Evolutionary conservation across 306 rosid species (phyloP).

Genomic region (Vachellia pachyceras): DNA sequence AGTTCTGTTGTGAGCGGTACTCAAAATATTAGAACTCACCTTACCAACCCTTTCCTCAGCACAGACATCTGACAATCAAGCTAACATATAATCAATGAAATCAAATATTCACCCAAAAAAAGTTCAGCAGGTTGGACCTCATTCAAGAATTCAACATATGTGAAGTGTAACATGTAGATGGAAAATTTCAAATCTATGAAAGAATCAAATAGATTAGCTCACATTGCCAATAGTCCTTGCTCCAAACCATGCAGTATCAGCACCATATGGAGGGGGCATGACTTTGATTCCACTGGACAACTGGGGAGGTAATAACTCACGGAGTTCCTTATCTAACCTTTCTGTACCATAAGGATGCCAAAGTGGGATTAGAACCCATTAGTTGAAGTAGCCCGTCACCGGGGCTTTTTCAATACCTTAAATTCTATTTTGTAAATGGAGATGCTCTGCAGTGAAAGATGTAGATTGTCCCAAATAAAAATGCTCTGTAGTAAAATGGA

Average conservation of each 20-base stretch:
- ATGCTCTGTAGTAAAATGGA: not conserved
- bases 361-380: constrained; percentile 20
- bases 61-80: constrained; percentile 3
- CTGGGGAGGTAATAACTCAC: constrained; percentile 59
- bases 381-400: not conserved
- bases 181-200: constrained; percentile 16
- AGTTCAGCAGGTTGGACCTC: constrained; percentile 15
- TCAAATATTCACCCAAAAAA: constrained; percentile 12
- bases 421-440: constrained; percentile 25
- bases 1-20: not conserved
- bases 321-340: constrained; percentile 76
- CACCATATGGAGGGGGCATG: constrained; percentile 84
- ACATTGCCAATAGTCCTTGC: constrained; percentile 85
- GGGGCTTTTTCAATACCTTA: not conserved
- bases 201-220: constrained; percentile 41
- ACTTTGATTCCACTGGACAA: constrained; percentile 62
- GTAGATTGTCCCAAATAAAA: not conserved
- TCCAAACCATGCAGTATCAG: constrained; percentile 88
- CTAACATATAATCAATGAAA: not conserved
- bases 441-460: constrained; percentile 2
- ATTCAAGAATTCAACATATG: constrained; percentile 7
- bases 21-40: not conserved
- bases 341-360: constrained; percentile 55
- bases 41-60: constrained; percentile 15
- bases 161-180: not conserved